phyloP scores from a whole-genome alignment of 2,329 filamentous ascomycete species.

The Neonectria punicea region DNA sequence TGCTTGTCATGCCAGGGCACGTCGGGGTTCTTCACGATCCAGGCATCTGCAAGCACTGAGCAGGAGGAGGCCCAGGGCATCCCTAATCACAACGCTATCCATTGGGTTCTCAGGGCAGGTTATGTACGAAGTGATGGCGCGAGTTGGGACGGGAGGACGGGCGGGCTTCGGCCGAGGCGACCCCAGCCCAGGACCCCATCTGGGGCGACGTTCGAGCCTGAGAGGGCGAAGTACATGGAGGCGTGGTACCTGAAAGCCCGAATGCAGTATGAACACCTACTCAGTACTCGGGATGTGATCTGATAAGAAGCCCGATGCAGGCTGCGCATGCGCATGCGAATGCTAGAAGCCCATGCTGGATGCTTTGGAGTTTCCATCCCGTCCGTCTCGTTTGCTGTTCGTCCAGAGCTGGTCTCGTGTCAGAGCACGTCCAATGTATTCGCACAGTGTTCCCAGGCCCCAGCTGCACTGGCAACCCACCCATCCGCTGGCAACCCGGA shows the following conservation, averaged over 20 bases:
- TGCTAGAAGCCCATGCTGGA: background rate
- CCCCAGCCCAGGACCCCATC: conserved; percentile 15
- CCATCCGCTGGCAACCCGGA: conserved; percentile 30
- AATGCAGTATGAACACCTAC: too few species aligned
- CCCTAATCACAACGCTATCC: conserved; percentile 2
- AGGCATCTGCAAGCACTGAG: background rate
- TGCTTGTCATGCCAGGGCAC: conserved; percentile 19
- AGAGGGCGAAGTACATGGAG: background rate
- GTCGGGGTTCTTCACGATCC: background rate
- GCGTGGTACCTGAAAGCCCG: background rate
- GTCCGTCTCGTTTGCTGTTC: background rate
- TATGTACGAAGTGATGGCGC: conserved; percentile 28
- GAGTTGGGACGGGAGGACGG: conserved; percentile 23
- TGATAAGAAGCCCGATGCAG: background rate
- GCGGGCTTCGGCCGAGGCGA: conserved; percentile 33
- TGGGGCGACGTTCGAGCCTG: conserved; percentile 1
- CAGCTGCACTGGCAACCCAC: conserved; percentile 44
- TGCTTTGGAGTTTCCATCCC: background rate
- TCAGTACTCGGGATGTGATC: background rate
- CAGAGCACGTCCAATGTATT: conserved; percentile 21
- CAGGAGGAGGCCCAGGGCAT: conserved; percentile 2
- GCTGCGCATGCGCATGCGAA: background rate
- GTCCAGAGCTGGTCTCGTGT: background rate
- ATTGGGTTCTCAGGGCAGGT: conserved; percentile 26
- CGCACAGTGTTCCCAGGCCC: conserved; percentile 36